Percentiles rank a stretch among this genome's conserved stretches.
phyloP scores from a whole-genome alignment of 768 basidiomycete genomes.

The Kwoniella bestiolae region DNA sequence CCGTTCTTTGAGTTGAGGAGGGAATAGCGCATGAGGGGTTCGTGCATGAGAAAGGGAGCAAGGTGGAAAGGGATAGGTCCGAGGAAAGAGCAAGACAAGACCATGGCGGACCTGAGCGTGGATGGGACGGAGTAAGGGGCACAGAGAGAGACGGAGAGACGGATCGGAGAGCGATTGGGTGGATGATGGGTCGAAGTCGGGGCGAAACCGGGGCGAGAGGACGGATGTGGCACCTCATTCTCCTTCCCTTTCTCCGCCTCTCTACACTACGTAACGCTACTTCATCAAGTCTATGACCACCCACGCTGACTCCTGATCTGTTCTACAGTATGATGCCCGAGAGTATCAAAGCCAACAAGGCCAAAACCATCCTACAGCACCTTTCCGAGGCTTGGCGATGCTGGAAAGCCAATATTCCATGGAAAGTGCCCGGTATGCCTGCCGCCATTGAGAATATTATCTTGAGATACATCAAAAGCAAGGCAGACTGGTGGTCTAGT shows the following conservation, averaged over 20 bases:
- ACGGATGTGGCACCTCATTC: not conserved
- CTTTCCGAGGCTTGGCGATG: slow-evolving; percentile 98
- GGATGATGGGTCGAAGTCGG: too few species aligned
- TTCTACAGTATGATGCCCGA: slow-evolving; percentile 90
- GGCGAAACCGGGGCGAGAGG: too few species aligned
- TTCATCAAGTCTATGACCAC: not conserved
- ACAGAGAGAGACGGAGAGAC: too few species aligned
- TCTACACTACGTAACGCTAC: slow-evolving; percentile 18
- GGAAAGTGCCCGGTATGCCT: slow-evolving; percentile 98
- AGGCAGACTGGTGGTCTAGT: slow-evolving; percentile 99
- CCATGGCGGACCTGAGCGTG: too few species aligned
- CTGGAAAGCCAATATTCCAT: slow-evolving; percentile 75
- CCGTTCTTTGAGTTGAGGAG: not conserved
- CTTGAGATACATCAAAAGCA: slow-evolving; percentile 96
- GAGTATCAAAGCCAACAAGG: slow-evolving; percentile 88
- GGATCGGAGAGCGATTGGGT: too few species aligned
- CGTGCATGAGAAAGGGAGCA: too few species aligned
- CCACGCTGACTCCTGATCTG: not conserved
- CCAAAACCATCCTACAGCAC: slow-evolving; percentile 99
- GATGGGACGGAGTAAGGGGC: too few species aligned
- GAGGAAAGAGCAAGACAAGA: too few species aligned
- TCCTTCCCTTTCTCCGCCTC: not conserved
- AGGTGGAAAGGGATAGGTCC: too few species aligned
- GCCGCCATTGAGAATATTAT: slow-evolving; percentile 99
- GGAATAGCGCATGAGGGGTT: too few species aligned